These are phyloP conservation scores for Talaromyces sp. DNA, from an alignment of 2,329 filamentous ascomycete genomes.

Conservation along the genomic window DNA sequence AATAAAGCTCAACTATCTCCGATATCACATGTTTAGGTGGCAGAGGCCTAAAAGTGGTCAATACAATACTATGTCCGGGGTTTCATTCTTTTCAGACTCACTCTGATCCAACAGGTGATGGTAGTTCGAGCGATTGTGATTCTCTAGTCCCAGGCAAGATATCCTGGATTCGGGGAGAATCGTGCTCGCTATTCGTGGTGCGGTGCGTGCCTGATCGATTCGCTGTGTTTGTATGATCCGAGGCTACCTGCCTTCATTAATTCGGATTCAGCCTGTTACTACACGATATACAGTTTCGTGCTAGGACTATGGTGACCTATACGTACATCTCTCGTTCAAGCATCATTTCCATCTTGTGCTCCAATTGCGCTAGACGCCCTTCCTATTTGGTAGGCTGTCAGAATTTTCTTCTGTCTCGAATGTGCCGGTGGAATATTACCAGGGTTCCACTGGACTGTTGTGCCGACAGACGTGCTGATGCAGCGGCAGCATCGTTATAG, in stretches of 20 bases:
- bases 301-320: neutral
- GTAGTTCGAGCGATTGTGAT: neutral
- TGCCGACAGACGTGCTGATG: neutral
- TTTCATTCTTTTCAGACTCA: neutral
- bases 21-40: slow-evolving; percentile 19
- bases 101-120: neutral
- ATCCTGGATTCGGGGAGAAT: neutral
- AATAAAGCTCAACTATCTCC: slow-evolving; percentile 23
- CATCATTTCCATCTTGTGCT: slow-evolving; percentile 22
- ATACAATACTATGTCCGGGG: neutral
- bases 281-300: neutral
- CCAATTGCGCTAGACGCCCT: slow-evolving; percentile 20
- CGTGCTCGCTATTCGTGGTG: neutral
- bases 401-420: neutral
- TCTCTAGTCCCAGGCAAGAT: neutral
- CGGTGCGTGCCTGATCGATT: neutral
- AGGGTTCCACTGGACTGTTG: neutral
- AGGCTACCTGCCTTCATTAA: neutral
- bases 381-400: slow-evolving; percentile 5
- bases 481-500: slow-evolving; percentile 16
- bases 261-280: neutral
- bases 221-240: neutral
- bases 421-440: neutral
- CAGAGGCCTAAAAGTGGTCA: neutral
- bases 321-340: slow-evolving; percentile 19